These are phyloP conservation scores for Lindgomyces ingoldianus DNA, from an alignment of 495 filamentous ascomycete genomes.

Conservation along the genomic window DNA sequence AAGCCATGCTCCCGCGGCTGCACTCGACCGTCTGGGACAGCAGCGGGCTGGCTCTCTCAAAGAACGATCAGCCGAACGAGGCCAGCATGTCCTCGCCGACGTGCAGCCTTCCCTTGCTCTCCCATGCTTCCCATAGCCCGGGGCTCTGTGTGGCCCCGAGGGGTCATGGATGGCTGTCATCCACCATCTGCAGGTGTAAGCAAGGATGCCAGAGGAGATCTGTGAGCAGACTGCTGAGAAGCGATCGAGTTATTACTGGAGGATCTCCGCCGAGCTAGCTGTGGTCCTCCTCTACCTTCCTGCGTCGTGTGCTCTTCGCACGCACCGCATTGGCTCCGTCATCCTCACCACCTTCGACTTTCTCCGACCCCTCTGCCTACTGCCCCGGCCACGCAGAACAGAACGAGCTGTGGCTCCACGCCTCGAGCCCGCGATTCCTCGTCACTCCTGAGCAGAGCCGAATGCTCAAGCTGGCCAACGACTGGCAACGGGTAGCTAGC, in stretches of 20 bases:
- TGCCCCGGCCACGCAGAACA: background rate
- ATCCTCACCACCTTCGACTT: slow-evolving; percentile 18
- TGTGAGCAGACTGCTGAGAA: slow-evolving; percentile 30
- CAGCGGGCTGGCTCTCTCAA: slow-evolving; percentile 16
- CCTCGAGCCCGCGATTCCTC: slow-evolving; percentile 3
- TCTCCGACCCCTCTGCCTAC: slow-evolving; percentile 13
- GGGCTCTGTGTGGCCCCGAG: slow-evolving; percentile 29
- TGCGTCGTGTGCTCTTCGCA: slow-evolving; percentile 31
- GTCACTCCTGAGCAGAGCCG: background rate
- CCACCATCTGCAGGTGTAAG: slow-evolving; percentile 36
- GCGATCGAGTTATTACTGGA: slow-evolving; percentile 41
- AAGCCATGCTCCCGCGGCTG: slow-evolving; percentile 28
- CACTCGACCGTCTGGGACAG: slow-evolving; percentile 23
- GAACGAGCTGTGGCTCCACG: slow-evolving; percentile 7
- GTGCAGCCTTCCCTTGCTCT: slow-evolving; percentile 27
- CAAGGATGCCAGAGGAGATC: slow-evolving; percentile 37
- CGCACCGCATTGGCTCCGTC: slow-evolving; percentile 32
- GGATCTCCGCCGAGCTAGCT: slow-evolving; percentile 35
- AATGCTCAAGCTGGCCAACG: background rate
- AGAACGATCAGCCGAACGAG: slow-evolving; percentile 42
- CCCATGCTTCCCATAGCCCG: slow-evolving; percentile 33
- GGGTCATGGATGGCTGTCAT: slow-evolving; percentile 39
- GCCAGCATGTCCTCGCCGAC: slow-evolving; percentile 32
- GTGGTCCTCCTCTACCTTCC: slow-evolving; percentile 25
- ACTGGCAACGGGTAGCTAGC: background rate